Base-by-base conservation (phyloP, 495 filamentous ascomycete species). In the Penicillium longicatenatum region DNA sequence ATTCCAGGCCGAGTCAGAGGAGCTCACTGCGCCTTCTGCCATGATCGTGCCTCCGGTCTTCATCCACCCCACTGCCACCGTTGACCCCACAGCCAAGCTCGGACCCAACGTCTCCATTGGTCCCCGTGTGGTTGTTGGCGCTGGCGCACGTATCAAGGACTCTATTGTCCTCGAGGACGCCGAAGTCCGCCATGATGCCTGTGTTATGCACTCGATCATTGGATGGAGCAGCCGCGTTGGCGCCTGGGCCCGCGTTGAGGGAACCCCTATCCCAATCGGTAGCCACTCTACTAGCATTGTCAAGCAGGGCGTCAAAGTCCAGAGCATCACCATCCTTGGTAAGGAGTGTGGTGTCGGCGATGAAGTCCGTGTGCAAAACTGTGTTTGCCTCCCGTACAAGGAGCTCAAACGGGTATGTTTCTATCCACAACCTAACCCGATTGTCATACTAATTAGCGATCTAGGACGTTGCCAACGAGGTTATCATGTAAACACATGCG, bases 241-340 rank as follows among this genome's bases (percentile, higher is more conserved):
- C 46, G 91, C 94, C 29, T 99, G 94, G 94, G 93, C 94, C 30
- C 88, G 94, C 68, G 95, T 99, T 19, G 94, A 99, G 75, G 94
- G 94, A 41, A 97, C 91, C 10, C 93, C 95, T 14, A 97, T 90
- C 33, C 90, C 92, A 2, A 86, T 92, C 43, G 86, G 82, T 29
- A 96, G 88, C 77, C 95, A 99, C 76, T 89, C 86, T 11, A 98
- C 95, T 9, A 96, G 88, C 75, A 92, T 98, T 62, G 78, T 98
- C 66, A 97, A 96, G 84, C 94, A 96, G 60, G 94, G 94, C 31
- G 85, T 98, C 74, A 98, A 97, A 81, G 95, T 98, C 51, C 94
- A 98, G 80, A 96, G 91, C 75, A 96, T 98, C 70, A 97, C 93
- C 35, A 98, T 98, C 62, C 77, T 98, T 61, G 94, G 93, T 68